Conservation (phyloP, 2,329 filamentous ascomycete species). For the Colletotrichum somersetense region DNA sequence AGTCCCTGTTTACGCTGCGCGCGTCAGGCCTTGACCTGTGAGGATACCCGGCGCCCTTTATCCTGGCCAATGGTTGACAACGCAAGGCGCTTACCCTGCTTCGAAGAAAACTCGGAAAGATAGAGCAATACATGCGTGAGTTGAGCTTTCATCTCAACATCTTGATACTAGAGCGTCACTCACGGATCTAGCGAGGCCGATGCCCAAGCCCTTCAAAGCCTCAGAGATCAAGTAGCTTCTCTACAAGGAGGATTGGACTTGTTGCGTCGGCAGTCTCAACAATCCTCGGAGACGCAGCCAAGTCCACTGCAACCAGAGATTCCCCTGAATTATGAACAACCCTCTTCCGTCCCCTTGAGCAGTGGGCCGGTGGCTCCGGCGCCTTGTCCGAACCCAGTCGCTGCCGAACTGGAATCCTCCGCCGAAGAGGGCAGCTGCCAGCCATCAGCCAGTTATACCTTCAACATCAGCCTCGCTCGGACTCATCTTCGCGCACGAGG, state of each 20-base stretch:
- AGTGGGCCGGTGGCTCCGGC: neutral
- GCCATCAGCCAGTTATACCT: slow-evolving; percentile 35
- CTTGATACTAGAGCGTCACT: neutral
- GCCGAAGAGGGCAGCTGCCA: slow-evolving; percentile 13
- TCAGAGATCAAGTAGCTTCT: slow-evolving; percentile 33
- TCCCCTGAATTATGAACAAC: neutral
- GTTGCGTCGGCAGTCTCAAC: slow-evolving; percentile 12
- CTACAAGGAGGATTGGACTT: slow-evolving; percentile 15
- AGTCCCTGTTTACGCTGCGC: slow-evolving; percentile 34
- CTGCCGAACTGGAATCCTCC: neutral
- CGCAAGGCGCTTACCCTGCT: slow-evolving; percentile 22
- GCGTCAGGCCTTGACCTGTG: slow-evolving; percentile 34
- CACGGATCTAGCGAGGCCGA: neutral
- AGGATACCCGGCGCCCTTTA: neutral
- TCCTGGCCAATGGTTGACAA: neutral
- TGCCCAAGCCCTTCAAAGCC: slow-evolving; percentile 10
- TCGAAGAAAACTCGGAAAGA: slow-evolving; percentile 26
- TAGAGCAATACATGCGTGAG: slow-evolving; percentile 1
- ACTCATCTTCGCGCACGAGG: slow-evolving; percentile 26
- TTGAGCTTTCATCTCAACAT: neutral
- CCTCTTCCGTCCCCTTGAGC: neutral
- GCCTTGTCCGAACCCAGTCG: neutral
- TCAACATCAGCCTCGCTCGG: slow-evolving; percentile 37
- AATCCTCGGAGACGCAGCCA: neutral
- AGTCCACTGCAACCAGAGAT: neutral